Evolutionary conservation across 139 green algal genomes (phyloP).

Genomic region (Diplosphaera chodatii): DNA sequence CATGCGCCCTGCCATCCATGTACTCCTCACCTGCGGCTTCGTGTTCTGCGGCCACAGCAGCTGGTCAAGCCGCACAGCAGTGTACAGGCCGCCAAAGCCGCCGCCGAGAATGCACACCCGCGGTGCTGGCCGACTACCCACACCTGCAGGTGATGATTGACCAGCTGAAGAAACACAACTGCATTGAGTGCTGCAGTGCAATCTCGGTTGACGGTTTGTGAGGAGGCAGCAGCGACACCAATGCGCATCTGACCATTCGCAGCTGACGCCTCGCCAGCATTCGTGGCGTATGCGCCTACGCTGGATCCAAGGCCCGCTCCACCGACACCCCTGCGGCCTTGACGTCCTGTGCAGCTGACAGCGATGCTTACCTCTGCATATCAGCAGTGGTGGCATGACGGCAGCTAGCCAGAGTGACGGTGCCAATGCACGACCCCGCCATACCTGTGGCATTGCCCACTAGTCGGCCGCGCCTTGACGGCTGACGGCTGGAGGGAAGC

Average conservation of each 20-base stretch:
- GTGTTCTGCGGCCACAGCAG: constrained; percentile 82
- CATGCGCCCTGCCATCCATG: no score
- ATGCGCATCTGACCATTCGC: neutral
- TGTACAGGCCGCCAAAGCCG: constrained; percentile 97
- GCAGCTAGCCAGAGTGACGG: no score
- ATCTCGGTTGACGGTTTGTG: no score
- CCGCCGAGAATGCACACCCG: constrained; percentile 90
- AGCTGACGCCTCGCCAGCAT: no score
- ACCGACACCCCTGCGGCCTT: neutral
- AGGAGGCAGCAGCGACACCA: no score
- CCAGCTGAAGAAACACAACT: no score
- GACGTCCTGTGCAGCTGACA: neutral
- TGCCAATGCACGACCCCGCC: no score
- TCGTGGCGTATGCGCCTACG: neutral
- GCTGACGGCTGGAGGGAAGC: neutral
- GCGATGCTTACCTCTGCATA: no score
- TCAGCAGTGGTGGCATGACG: no score
- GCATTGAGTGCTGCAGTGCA: no score
- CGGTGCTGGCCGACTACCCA: constrained; percentile 16
- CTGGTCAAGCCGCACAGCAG: constrained; percentile 80
- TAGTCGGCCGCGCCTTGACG: neutral
- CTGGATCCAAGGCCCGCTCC: neutral
- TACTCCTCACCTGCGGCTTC: constrained; percentile 58
- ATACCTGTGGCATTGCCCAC: neutral
- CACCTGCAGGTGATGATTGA: neutral